Conservation (phyloP, 2,329 filamentous ascomycete species). For the Pezicula neosporulosa region DNA sequence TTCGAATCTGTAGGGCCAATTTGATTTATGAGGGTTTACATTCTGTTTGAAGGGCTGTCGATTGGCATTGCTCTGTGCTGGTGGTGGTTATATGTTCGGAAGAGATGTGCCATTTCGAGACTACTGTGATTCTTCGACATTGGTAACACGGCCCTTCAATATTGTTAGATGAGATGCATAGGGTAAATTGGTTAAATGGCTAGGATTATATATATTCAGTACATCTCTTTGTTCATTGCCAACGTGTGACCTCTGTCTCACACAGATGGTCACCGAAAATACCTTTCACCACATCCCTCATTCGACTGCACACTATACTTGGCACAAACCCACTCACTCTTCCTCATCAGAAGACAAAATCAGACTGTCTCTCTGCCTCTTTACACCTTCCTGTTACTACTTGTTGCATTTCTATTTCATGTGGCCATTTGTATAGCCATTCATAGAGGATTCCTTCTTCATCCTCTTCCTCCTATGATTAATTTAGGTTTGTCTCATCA, state of each 20-base stretch:
- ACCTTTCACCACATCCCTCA: conserved; percentile 3
- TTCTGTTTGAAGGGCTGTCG: not conserved
- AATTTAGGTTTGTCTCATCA: not conserved
- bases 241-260: not conserved
- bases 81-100: not conserved
- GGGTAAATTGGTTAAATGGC: not conserved
- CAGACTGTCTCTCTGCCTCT: too few species aligned
- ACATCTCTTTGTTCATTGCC: not conserved
- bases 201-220: conserved; percentile 6
- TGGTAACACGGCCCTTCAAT: not conserved
- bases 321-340: not conserved
- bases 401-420: too few species aligned
- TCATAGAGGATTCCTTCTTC: not conserved
- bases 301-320: conserved; percentile 1
- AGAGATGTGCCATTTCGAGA: not conserved
- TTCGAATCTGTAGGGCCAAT: not conserved
- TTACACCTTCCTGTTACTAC: too few species aligned
- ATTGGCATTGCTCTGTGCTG: not conserved
- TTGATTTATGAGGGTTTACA: not conserved
- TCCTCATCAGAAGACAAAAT: not conserved
- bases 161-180: not conserved
- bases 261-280: not conserved
- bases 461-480: not conserved
- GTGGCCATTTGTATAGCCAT: too few species aligned
- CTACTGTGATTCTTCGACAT: not conserved